These are phyloP conservation scores for Dimocarpus longan DNA, from an alignment of 345 rosid species.

Conservation along the genomic window DNA sequence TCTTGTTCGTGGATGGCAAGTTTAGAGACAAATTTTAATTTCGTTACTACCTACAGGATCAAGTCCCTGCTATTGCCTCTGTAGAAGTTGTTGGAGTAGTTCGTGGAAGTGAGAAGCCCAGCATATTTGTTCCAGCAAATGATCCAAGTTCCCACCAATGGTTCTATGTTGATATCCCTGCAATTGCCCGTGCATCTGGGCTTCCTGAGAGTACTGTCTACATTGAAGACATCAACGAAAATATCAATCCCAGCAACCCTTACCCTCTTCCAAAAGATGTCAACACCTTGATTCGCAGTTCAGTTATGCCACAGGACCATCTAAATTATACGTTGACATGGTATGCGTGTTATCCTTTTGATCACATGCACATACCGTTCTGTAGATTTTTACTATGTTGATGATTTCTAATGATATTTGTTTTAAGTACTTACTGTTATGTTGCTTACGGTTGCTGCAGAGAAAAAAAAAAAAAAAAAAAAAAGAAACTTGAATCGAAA, in stretches of 20 bases:
- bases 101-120: constrained; percentile 89
- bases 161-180: constrained; percentile 87
- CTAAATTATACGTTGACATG: constrained; percentile 89
- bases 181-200: constrained; percentile 64
- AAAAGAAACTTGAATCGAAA: too few species aligned
- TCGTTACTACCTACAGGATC: constrained; percentile 43
- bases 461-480: too few species aligned
- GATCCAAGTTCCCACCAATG: constrained; percentile 77
- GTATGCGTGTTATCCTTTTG: constrained; percentile 40
- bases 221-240: constrained; percentile 73
- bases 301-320: constrained; percentile 98
- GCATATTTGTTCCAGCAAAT: constrained; percentile 90
- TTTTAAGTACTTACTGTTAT: background rate
- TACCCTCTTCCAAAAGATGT: constrained; percentile 92
- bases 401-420: background rate
- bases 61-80: constrained; percentile 36
- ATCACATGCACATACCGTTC: background rate
- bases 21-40: constrained; percentile 18
- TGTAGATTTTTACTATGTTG: background rate
- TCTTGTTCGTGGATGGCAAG: constrained; percentile 11
- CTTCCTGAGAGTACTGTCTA: constrained; percentile 73
- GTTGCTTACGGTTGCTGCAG: background rate
- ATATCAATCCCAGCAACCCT: constrained; percentile 68
- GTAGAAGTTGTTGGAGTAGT: constrained; percentile 84
- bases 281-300: constrained; percentile 76